Conservation (phyloP, 2,329 filamentous ascomycete genomes). For the Colletotrichum horii region DNA sequence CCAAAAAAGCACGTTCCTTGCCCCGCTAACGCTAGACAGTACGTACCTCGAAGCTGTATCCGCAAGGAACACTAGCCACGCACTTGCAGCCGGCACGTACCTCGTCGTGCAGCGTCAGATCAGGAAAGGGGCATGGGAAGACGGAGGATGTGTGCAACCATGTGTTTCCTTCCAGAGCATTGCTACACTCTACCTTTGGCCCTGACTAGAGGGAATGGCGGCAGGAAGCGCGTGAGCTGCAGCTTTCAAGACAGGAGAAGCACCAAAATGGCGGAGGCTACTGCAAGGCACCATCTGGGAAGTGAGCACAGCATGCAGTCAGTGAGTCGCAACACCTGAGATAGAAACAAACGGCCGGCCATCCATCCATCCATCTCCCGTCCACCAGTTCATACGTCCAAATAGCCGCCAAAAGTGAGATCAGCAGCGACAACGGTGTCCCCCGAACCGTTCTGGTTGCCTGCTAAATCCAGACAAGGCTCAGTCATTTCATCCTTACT, state of each 20-base stretch:
- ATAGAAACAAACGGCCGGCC: background rate
- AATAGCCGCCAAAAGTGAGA: background rate
- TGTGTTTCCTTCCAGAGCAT: background rate
- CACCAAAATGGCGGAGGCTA: slow-evolving; percentile 14
- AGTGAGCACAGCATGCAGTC: slow-evolving; percentile 9
- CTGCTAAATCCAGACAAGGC: background rate
- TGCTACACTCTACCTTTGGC: background rate
- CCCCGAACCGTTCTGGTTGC: background rate
- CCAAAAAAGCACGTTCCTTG: background rate
- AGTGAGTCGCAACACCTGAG: background rate
- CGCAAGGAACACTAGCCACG: background rate
- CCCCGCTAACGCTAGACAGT: background rate
- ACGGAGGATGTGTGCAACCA: slow-evolving; percentile 9
- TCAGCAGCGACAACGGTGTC: background rate
- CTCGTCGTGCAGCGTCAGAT: background rate
- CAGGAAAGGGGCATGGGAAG: slow-evolving; percentile 8
- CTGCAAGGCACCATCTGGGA: slow-evolving; percentile 21
- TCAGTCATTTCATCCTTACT: slow-evolving; percentile 4
- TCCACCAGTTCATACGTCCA: background rate
- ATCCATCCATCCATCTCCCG: background rate
- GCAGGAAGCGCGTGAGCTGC: slow-evolving; percentile 16
- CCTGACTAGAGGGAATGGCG: background rate
- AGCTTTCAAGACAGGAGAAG: slow-evolving; percentile 20
- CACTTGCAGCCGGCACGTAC: background rate
- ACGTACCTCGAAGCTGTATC: background rate